Conservation (phyloP, 2,329 filamentous ascomycete genomes). For the Orbilia javanica region DNA sequence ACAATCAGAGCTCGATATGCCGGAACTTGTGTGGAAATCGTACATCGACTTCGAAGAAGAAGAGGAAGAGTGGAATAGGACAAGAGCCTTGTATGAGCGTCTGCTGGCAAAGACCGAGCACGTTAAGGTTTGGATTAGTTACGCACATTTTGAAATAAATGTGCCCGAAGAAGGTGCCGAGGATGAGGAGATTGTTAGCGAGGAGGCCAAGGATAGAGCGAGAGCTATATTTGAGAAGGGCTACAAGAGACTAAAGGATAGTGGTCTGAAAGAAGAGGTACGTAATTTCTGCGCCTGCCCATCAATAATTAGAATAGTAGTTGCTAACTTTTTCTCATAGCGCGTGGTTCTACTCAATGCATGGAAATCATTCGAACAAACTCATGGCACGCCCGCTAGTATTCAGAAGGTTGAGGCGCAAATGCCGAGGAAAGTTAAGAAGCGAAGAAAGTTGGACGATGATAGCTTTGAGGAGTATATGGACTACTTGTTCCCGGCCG, state of each 20-base stretch:
- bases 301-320: slow-evolving; percentile 60
- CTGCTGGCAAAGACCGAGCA: slow-evolving; percentile 95
- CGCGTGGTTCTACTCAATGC: slow-evolving; percentile 90
- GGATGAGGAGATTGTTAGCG: slow-evolving; percentile 76
- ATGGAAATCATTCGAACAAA: slow-evolving; percentile 91
- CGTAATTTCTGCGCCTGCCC: slow-evolving; percentile 58
- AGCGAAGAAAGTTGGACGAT: slow-evolving; percentile 89
- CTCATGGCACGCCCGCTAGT: slow-evolving; percentile 81
- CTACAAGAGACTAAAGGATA: slow-evolving; percentile 86
- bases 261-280: slow-evolving; percentile 88
- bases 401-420: slow-evolving; percentile 87
- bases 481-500: slow-evolving; percentile 96
- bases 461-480: slow-evolving; percentile 96
- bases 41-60: slow-evolving; percentile 99
- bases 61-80: slow-evolving; percentile 88
- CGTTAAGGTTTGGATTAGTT: slow-evolving; percentile 99
- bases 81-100: slow-evolving; percentile 86
- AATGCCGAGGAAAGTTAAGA: slow-evolving; percentile 94
- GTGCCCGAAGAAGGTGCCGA: slow-evolving; percentile 78
- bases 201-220: slow-evolving; percentile 84
- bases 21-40: slow-evolving; percentile 95
- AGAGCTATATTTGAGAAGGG: slow-evolving; percentile 87
- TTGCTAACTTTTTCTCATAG: slow-evolving; percentile 64
- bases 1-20: slow-evolving; percentile 91
- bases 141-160: slow-evolving; percentile 98